Evolutionary conservation across 768 basidiomycete genomes (phyloP).

Genomic region (Sporobolomyces phaffii): DNA sequence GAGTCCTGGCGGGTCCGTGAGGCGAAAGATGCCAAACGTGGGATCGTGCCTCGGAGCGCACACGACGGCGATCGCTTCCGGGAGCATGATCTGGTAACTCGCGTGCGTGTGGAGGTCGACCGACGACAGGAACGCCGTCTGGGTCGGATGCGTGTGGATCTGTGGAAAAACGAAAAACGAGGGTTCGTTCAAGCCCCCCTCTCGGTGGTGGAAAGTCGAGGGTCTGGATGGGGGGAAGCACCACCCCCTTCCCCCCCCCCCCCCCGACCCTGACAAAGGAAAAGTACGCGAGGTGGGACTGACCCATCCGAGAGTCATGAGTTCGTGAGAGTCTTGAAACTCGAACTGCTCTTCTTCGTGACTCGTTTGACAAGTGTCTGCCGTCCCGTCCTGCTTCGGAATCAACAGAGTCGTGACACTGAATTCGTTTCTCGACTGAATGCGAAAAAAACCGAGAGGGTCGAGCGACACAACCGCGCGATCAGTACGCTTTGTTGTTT

Average conservation of each 20-base stretch:
- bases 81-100: constrained; percentile 79
- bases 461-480: too few species aligned
- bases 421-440: constrained; percentile 54
- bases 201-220: too few species aligned
- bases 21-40: constrained; percentile 53
- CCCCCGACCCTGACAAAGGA: too few species aligned
- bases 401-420: constrained; percentile 75
- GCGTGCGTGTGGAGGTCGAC: constrained; percentile 88
- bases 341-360: constrained; percentile 78
- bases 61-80: constrained; percentile 87
- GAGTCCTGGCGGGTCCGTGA: constrained; percentile 81
- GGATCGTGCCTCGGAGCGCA: constrained; percentile 76
- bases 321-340: constrained; percentile 70
- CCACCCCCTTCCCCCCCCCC: too few species aligned
- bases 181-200: too few species aligned
- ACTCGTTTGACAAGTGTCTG: constrained; percentile 88
- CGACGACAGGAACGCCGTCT: constrained; percentile 92
- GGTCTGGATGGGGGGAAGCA: too few species aligned
- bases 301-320: constrained; percentile 90
- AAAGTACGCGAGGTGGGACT: constrained; percentile 40
- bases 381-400: constrained; percentile 79
- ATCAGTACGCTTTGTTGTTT: too few species aligned
- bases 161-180: too few species aligned
- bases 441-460: neutral
- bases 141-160: constrained; percentile 90